Base-by-base conservation (phyloP, 306 rosid species). In the Dryas octopetala region DNA sequence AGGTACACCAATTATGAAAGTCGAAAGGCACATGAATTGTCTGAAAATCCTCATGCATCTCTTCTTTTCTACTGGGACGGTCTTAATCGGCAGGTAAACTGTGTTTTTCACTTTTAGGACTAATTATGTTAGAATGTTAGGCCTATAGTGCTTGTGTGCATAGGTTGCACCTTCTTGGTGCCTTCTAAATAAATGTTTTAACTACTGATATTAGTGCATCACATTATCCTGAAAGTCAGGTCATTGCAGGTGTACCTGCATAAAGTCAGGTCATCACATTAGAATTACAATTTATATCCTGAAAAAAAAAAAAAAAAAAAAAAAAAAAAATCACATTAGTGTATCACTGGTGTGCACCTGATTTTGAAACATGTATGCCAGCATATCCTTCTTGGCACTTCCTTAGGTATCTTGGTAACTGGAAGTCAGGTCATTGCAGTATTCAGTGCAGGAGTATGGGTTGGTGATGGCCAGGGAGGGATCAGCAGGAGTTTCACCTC, bases 1-100 rank as follows among this genome's bases (percentile, higher is more conserved):
- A 96, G 99, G 99, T 90, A 84, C 82, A 96, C 97, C 59, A 96
- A 96, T 83, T 92, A 90, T 85, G 98, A 85, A 75, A 96, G 98
- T 89, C 91, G 1, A 75, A 96, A 96, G 87, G 97, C 85, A 23
- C 82, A 43, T 55, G 88, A 91, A 19, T 86, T 96, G 83, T 84
- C 87, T 66, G 91, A 89, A 85, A 95, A 92, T 89, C 89, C 99
- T 46, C 86, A 74, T 62, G 99, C 98, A 55, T 78, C 98, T 13
- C 89, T 96, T 84, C 93, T 92, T 76, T 96, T 96, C 88, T 86
- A 78, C 55, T 96, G 99, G 99, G 97, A 89, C 49, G 90, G 90
- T 74, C 85, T 89, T 81, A 92, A 92, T 75, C 87, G 97, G 60
- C 93, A 90, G 93, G 98, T 88, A 79, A 83, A 45, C 67, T 4